phyloP scores from a whole-genome alignment of 306 rosid genomes.

The Hippophae gyantsensis region DNA sequence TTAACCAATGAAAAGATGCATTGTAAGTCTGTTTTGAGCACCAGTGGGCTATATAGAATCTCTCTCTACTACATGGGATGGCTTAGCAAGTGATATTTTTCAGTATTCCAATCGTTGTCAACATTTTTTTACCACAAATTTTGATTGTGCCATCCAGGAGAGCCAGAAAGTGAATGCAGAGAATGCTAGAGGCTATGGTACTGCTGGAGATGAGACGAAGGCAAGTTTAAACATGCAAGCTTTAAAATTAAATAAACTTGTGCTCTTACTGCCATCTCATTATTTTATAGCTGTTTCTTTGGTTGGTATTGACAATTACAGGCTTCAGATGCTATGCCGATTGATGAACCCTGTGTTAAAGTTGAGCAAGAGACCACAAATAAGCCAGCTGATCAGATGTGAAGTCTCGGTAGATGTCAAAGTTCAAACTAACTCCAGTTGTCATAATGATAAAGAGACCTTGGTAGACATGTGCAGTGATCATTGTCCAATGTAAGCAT shows the following conservation, averaged over 20 bases:
- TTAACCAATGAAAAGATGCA: too few relatives aligned
- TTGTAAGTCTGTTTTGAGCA: too few relatives aligned
- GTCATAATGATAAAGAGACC: too few relatives aligned
- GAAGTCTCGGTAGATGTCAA: neutral
- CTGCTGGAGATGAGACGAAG: conserved; percentile 49
- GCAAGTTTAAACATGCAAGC: conserved; percentile 23
- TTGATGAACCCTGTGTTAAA: conserved; percentile 48
- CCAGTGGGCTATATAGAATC: too few relatives aligned
- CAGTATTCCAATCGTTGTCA: neutral
- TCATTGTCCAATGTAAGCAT: too few relatives aligned
- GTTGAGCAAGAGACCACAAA: conserved; percentile 41
- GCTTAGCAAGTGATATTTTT: too few relatives aligned
- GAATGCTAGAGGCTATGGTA: conserved; percentile 32
- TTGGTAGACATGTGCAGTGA: too few relatives aligned
- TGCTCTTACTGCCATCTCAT: conserved; percentile 2
- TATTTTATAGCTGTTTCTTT: neutral
- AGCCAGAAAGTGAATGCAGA: conserved; percentile 44
- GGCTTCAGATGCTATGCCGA: conserved; percentile 47
- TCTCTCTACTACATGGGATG: too few relatives aligned
- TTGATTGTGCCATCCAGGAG: conserved; percentile 24
- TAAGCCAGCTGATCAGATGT: conserved; percentile 46
- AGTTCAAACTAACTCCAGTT: too few relatives aligned
- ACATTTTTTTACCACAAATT: conserved; percentile 3
- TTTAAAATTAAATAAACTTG: conserved; percentile 1
- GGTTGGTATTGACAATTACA: conserved; percentile 28